Conservation (phyloP, 495 filamentous ascomycete species). For the Hypomontagnella submonticulosa region DNA sequence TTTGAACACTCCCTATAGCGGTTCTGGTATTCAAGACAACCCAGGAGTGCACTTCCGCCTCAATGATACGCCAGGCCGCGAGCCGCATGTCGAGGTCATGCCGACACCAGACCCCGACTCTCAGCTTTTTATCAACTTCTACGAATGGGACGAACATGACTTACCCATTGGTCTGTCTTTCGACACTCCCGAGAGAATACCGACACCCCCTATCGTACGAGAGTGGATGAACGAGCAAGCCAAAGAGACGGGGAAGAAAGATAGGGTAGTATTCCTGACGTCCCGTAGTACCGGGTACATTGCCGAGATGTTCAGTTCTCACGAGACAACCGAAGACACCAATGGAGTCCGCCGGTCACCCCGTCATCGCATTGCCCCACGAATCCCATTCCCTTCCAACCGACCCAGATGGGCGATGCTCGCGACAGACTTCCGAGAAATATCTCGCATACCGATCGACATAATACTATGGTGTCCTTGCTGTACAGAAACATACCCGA, state of each 20-base stretch:
- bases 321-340: background rate
- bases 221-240: slow-evolving; percentile 10
- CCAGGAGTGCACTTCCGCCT: no score
- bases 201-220: slow-evolving; percentile 16
- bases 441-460: slow-evolving; percentile 8
- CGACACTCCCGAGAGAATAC: background rate
- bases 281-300: slow-evolving; percentile 7
- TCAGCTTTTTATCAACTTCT: slow-evolving; percentile 2
- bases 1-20: no score
- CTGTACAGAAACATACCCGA: slow-evolving; percentile 1
- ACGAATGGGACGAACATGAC: slow-evolving; percentile 16
- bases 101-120: background rate
- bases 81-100: no score
- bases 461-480: slow-evolving; percentile 23
- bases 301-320: background rate
- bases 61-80: no score
- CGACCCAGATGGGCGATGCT: slow-evolving; percentile 15
- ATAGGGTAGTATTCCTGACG: background rate
- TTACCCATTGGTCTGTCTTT: slow-evolving; percentile 23
- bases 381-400: slow-evolving; percentile 10
- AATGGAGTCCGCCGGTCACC: slow-evolving; percentile 9
- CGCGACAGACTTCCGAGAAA: slow-evolving; percentile 21
- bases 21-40: no score
- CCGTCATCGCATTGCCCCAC: slow-evolving; percentile 8
- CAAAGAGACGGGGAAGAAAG: background rate